Evolutionary conservation across 2,329 filamentous ascomycete species (phyloP).

Genomic region (Sarocladiaceae sp.): DNA sequence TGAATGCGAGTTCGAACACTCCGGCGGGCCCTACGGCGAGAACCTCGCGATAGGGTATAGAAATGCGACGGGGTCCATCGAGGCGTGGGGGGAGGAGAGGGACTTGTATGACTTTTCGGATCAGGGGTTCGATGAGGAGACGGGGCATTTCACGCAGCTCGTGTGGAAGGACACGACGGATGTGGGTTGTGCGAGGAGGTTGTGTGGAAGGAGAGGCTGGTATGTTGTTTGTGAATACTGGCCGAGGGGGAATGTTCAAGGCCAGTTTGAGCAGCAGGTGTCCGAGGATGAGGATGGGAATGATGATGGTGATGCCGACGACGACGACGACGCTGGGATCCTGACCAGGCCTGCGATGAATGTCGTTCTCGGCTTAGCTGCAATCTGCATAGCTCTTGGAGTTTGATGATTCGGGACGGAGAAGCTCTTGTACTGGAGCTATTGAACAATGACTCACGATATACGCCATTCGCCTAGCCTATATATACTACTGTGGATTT

Average conservation of each 20-base stretch:
- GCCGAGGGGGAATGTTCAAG: conserved; percentile 58
- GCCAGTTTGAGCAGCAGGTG: conserved; percentile 37
- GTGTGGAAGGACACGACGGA: conserved; percentile 60
- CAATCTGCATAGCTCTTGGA: no score
- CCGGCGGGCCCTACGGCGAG: conserved; percentile 61
- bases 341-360: no score
- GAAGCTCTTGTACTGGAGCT: no score
- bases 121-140: conserved; percentile 50
- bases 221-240: conserved; percentile 66
- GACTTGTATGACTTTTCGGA: conserved; percentile 50
- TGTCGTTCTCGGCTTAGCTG: no score
- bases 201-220: conserved; percentile 48
- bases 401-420: no score
- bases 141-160: conserved; percentile 68
- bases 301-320: neutral
- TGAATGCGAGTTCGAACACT: conserved; percentile 47
- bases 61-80: conserved; percentile 52
- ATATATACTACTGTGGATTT: no score
- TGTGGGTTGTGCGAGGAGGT: conserved; percentile 47
- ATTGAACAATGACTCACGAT: no score
- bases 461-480: no score
- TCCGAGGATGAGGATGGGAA: conserved; percentile 12
- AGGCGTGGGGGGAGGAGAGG: conserved; percentile 55
- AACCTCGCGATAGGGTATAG: conserved; percentile 65
- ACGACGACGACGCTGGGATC: no score